These are phyloP conservation scores for Chaetomium sp. DNA, from an alignment of 2,329 filamentous ascomycete species.

Conservation along the genomic window DNA sequence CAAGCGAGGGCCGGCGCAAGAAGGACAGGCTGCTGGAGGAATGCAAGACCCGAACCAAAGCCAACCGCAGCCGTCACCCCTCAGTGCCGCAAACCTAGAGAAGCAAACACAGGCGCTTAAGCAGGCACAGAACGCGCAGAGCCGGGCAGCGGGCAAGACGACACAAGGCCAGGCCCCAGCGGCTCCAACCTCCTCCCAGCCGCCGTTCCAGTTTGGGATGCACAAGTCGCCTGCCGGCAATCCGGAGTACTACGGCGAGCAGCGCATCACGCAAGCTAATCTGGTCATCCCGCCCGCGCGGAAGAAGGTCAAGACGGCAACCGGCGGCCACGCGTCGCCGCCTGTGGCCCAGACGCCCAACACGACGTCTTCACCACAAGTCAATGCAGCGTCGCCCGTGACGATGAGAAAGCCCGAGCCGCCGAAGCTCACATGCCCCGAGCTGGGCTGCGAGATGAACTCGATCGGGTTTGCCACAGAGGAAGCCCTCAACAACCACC, in stretches of 20 bases:
- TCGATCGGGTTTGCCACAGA: slow-evolving; percentile 46
- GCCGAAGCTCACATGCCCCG: slow-evolving; percentile 39
- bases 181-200: slow-evolving; percentile 51
- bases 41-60: slow-evolving; percentile 19
- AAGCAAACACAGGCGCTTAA: slow-evolving; percentile 45
- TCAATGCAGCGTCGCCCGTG: slow-evolving; percentile 44
- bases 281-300: slow-evolving; percentile 47
- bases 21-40: slow-evolving; percentile 9
- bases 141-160: slow-evolving; percentile 39
- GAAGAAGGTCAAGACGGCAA: slow-evolving; percentile 49
- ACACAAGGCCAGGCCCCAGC: slow-evolving; percentile 40
- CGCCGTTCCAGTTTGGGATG: slow-evolving; percentile 50
- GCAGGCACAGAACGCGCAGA: slow-evolving; percentile 42
- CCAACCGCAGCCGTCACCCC: slow-evolving; percentile 23
- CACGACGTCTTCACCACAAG: slow-evolving; percentile 41
- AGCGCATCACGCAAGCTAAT: slow-evolving; percentile 46
- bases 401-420: slow-evolving; percentile 33
- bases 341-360: slow-evolving; percentile 32
- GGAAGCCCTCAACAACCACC: slow-evolving; percentile 46
- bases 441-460: slow-evolving; percentile 48
- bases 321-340: slow-evolving; percentile 30
- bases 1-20: slow-evolving; percentile 2
- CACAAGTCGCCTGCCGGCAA: slow-evolving; percentile 51
- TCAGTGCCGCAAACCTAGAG: slow-evolving; percentile 44
- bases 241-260: slow-evolving; percentile 48